Conservation (phyloP, 257 asterid species). For the Apocynum venetum region DNA sequence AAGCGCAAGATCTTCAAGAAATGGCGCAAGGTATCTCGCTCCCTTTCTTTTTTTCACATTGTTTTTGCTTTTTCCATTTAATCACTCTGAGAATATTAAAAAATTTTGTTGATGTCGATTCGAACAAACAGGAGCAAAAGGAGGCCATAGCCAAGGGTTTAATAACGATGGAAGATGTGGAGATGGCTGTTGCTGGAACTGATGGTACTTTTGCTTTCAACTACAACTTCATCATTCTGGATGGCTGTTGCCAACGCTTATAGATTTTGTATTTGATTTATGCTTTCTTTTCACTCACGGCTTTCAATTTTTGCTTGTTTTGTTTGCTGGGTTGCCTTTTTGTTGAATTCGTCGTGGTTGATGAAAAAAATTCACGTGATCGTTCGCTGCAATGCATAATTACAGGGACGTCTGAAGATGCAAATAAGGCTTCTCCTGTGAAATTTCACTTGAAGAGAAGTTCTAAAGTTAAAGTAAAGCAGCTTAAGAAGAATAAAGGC, state of each 20-base stretch:
- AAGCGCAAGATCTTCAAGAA: conserved; percentile 67
- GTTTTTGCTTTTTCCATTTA: background rate
- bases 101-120: background rate
- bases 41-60: background rate
- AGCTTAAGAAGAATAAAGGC: conserved; percentile 59
- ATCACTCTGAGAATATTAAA: too few relatives aligned
- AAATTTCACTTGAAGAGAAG: conserved; percentile 62
- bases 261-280: too few relatives aligned
- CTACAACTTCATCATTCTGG: background rate
- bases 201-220: background rate
- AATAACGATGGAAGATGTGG: conserved; percentile 66
- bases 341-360: background rate
- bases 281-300: background rate
- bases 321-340: background rate
- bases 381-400: background rate
- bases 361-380: background rate
- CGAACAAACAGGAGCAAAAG: conserved; percentile 54
- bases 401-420: conserved; percentile 34
- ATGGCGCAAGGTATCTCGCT: conserved; percentile 71
- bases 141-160: conserved; percentile 64
- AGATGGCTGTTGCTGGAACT: conserved; percentile 57
- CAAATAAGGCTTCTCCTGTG: conserved; percentile 28
- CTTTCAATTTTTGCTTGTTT: background rate
- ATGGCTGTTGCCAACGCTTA: background rate
- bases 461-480: conserved; percentile 45